Percentiles rank a stretch among this genome's conserved stretches.
phyloP scores from a whole-genome alignment of 495 filamentous ascomycete genomes.

The Hypoxylon fragiforme region DNA sequence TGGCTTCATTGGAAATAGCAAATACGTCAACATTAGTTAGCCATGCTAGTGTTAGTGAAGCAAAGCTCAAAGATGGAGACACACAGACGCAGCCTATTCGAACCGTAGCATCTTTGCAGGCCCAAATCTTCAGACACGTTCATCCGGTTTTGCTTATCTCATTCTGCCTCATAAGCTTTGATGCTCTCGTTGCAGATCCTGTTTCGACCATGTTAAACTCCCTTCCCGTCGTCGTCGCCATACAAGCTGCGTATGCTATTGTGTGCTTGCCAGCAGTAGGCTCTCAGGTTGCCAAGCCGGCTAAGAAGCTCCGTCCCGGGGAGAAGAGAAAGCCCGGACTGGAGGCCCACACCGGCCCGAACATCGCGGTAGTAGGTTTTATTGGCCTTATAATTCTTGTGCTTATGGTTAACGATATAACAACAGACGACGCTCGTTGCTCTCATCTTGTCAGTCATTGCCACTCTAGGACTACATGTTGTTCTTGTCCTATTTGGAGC shows the following conservation, averaged over 20 bases:
- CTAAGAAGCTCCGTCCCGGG: constrained; percentile 43
- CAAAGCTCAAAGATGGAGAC: constrained; percentile 32
- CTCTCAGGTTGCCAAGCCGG: constrained; percentile 38
- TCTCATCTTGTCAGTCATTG: constrained; percentile 59
- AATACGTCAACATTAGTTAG: constrained; percentile 26
- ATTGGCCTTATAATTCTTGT: constrained; percentile 6
- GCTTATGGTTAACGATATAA: constrained; percentile 15
- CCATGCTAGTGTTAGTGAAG: constrained; percentile 18
- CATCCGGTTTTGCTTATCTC: constrained; percentile 69
- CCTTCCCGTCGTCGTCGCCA: constrained; percentile 61
- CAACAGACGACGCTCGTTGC: constrained; percentile 66
- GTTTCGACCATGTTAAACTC: constrained; percentile 62
- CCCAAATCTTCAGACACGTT: constrained; percentile 48
- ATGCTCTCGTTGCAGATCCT: constrained; percentile 69
- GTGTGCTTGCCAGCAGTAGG: constrained; percentile 73
- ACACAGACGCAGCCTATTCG: constrained; percentile 39
- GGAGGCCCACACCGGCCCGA: constrained; percentile 40
- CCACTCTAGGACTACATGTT: constrained; percentile 63
- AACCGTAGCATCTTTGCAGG: constrained; percentile 35
- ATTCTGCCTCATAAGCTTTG: constrained; percentile 64
- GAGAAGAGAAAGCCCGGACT: constrained; percentile 48
- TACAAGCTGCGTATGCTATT: constrained; percentile 71
- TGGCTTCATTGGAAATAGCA: constrained; percentile 41
- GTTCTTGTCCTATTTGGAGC: constrained; percentile 87
- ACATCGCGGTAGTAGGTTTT: constrained; percentile 41